Evolutionary conservation across 352 stramenopile genomes (phyloP).

Genomic region (Thalassiosira livingstoniorum): DNA sequence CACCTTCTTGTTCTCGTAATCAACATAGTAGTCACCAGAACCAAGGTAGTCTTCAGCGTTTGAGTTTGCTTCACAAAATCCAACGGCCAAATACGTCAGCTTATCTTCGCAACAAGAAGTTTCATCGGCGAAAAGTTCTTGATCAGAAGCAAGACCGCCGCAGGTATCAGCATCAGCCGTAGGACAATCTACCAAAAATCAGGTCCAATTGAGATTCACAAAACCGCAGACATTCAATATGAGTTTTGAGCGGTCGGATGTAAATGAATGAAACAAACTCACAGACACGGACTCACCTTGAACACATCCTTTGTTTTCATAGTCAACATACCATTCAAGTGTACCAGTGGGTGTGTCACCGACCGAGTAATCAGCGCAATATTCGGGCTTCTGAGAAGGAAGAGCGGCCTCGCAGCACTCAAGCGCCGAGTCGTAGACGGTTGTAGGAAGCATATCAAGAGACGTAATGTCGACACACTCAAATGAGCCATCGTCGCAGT

Average conservation of each 20-base stretch:
- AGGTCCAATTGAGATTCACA: too few species aligned
- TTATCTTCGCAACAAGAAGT: background rate
- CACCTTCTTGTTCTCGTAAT: constrained; percentile 17
- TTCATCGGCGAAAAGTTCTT: background rate
- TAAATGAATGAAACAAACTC: too few species aligned
- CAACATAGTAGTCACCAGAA: background rate
- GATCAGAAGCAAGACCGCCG: background rate
- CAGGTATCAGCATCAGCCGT: background rate
- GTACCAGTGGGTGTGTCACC: background rate
- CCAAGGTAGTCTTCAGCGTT: background rate
- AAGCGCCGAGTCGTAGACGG: background rate
- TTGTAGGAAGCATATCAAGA: background rate
- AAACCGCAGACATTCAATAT: too few species aligned
- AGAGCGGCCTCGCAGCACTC: background rate
- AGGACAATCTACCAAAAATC: too few species aligned
- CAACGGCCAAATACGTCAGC: background rate
- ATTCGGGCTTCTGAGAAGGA: background rate
- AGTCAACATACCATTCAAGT: background rate
- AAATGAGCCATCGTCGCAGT: background rate
- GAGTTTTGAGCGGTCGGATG: too few species aligned
- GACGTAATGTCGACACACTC: background rate
- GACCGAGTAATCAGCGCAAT: background rate
- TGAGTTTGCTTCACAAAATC: background rate
- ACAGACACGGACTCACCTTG: too few species aligned
- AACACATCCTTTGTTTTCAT: background rate